Percentiles rank a stretch among this genome's conserved stretches.
Evolutionary conservation across 208 protist species (phyloP).

Genomic region (Phytomonas serpens): DNA sequence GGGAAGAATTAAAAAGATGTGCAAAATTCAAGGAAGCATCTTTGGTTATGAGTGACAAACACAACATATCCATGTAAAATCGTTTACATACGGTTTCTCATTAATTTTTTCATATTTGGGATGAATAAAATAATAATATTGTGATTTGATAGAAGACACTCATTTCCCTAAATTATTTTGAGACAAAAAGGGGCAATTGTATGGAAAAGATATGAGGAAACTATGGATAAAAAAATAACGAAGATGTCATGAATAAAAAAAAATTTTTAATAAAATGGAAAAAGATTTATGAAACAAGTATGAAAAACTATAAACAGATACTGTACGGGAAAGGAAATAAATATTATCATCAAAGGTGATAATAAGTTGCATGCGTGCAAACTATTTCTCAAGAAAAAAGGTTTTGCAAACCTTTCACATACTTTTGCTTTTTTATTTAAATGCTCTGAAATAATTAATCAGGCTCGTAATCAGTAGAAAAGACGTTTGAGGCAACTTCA

Average conservation of each 20-base stretch:
- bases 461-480: neutral
- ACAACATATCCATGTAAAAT: conserved; percentile 7
- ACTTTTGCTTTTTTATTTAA: neutral
- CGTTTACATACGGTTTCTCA: too few relatives aligned
- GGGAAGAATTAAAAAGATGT: neutral
- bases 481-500: neutral
- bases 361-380: neutral
- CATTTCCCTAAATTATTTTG: neutral
- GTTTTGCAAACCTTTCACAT: neutral
- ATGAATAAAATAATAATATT: conserved; percentile 3
- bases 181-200: neutral
- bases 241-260: neutral
- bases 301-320: neutral
- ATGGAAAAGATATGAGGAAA: neutral
- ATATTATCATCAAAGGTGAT: neutral
- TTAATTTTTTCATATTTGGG: too few relatives aligned
- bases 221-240: neutral
- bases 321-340: neutral
- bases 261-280: conserved; percentile 1
- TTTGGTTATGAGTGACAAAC: conserved; percentile 4
- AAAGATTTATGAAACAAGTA: conserved; percentile 11
- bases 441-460: neutral
- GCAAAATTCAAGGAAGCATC: conserved; percentile 2
- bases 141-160: neutral
- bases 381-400: neutral